phyloP scores from a whole-genome alignment of 2,329 filamentous ascomycete species.

The Septoria petroselini region DNA sequence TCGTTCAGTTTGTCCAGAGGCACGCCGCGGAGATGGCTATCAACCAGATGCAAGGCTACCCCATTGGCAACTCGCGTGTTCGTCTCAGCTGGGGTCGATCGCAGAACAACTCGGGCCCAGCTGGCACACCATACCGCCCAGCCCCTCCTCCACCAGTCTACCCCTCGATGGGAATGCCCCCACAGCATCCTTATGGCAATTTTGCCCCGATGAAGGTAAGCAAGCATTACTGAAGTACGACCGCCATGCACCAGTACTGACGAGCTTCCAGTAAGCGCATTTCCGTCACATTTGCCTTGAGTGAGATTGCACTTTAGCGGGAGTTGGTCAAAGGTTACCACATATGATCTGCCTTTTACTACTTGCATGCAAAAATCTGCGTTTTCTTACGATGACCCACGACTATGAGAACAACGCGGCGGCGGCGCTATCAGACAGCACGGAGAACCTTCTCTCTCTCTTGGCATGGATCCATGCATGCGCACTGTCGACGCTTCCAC shows the following conservation, averaged over 20 bases:
- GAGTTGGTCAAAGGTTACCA: constrained; percentile 36
- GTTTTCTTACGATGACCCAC: constrained; percentile 31
- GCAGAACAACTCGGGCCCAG: constrained; percentile 97
- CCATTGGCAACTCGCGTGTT: constrained; percentile 96
- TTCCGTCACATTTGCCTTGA: constrained; percentile 40
- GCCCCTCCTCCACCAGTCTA: constrained; percentile 78
- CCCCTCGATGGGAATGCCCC: constrained; percentile 63
- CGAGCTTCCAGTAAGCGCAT: constrained; percentile 34
- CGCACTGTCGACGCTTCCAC: background rate
- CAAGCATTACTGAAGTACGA: background rate
- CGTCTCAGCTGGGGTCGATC: constrained; percentile 96
- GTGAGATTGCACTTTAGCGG: constrained; percentile 43
- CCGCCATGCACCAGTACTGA: constrained; percentile 17
- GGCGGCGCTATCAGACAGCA: constrained; percentile 24
- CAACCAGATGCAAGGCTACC: constrained; percentile 99
- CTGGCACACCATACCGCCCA: constrained; percentile 93
- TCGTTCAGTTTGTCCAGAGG: constrained; percentile 98
- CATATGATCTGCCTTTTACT: constrained; percentile 30
- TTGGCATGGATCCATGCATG: constrained; percentile 27
- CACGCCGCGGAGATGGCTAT: constrained; percentile 99
- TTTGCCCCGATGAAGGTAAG: constrained; percentile 66
- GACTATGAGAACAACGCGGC: constrained; percentile 21
- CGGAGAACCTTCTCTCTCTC: constrained; percentile 24
- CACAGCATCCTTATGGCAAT: constrained; percentile 60
- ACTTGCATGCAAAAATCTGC: constrained; percentile 28